These are phyloP conservation scores for Corrigiola litoralis DNA, from an alignment of 179 eudicot species.

Conservation along the genomic window DNA sequence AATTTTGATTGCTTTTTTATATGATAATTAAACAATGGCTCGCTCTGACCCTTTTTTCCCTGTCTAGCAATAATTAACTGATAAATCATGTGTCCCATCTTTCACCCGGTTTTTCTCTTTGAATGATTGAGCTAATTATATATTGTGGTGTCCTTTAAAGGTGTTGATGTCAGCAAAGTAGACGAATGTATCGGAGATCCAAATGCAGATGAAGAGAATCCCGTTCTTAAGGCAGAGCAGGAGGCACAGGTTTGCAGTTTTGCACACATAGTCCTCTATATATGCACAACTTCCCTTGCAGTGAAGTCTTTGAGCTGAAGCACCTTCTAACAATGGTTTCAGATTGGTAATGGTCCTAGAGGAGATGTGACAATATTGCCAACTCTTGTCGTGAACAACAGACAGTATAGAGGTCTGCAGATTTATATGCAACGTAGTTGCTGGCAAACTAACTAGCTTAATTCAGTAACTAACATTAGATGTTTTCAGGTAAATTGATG, in stretches of 20 bases:
- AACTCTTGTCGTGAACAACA: constrained; percentile 79
- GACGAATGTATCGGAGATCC: constrained; percentile 64
- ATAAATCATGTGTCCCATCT: too few relatives aligned
- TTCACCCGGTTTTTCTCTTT: neutral
- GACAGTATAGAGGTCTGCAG: constrained; percentile 78
- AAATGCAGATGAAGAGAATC: constrained; percentile 54
- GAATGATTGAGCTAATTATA: neutral
- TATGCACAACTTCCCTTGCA: neutral
- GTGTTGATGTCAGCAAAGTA: constrained; percentile 54
- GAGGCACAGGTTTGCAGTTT: constrained; percentile 59
- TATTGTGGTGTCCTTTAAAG: constrained; percentile 26
- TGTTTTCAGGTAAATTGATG: constrained; percentile 67
- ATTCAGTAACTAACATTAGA: neutral
- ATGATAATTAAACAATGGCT: too few relatives aligned
- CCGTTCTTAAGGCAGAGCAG: constrained; percentile 63
- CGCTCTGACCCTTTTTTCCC: too few relatives aligned
- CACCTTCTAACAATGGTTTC: constrained; percentile 6
- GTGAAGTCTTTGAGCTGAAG: neutral
- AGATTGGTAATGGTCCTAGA: constrained; percentile 80
- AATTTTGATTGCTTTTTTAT: too few relatives aligned
- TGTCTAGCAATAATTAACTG: too few relatives aligned
- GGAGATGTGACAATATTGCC: constrained; percentile 98
- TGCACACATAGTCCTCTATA: neutral
- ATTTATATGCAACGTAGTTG: neutral
- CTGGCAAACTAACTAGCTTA: neutral